phyloP scores from a whole-genome alignment of 1,284 basidiomycete species.

The Xerocomus minutiporus region DNA sequence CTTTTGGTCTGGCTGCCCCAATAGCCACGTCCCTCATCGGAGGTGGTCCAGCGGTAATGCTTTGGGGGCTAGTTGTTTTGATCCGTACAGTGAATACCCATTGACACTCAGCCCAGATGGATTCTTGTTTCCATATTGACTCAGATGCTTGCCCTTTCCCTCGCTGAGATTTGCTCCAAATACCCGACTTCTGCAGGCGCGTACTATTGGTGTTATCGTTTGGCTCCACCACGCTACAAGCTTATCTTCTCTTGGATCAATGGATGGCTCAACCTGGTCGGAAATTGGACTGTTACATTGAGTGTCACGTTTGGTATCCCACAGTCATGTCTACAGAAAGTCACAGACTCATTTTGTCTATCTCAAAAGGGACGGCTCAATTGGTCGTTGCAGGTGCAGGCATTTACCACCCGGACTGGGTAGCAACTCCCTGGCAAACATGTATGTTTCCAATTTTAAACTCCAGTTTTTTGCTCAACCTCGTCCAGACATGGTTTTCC shows the following conservation, averaged over 20 bases:
- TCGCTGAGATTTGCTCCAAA: slow-evolving; percentile 53
- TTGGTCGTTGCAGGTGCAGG: slow-evolving; percentile 46
- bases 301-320: slow-evolving; percentile 48
- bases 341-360: slow-evolving; percentile 2
- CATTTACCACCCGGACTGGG: slow-evolving; percentile 50
- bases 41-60: slow-evolving; percentile 49
- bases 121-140: slow-evolving; percentile 45
- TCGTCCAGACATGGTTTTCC: slow-evolving; percentile 45
- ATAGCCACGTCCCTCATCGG: slow-evolving; percentile 50
- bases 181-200: slow-evolving; percentile 56
- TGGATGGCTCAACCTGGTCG: slow-evolving; percentile 54
- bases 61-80: slow-evolving; percentile 43
- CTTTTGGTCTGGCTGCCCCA: slow-evolving; percentile 49
- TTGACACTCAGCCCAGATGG: slow-evolving; percentile 36
- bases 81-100: not conserved
- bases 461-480: slow-evolving; percentile 1
- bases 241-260: slow-evolving; percentile 51
- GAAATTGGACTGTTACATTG: slow-evolving; percentile 51
- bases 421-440: slow-evolving; percentile 47
- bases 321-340: not conserved
- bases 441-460: slow-evolving; percentile 32
- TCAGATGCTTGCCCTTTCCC: slow-evolving; percentile 44
- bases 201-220: slow-evolving; percentile 54
- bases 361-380: slow-evolving; percentile 44
- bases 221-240: slow-evolving; percentile 41